Conservation (phyloP, 495 filamentous ascomycete species). For the Staphylotrichum longicolle region DNA sequence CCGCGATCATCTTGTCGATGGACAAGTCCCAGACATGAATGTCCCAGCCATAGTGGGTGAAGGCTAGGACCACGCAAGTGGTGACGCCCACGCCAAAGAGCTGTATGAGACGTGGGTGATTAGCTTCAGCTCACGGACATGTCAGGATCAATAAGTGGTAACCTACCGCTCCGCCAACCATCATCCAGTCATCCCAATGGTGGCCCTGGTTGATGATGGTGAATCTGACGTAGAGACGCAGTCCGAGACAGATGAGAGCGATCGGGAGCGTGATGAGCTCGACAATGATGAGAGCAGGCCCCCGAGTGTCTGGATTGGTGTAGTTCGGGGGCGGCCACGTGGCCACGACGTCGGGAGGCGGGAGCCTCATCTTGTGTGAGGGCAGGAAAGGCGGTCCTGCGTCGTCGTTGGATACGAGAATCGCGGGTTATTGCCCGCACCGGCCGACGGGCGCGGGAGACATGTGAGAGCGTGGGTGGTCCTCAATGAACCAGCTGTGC, state of each 20-base stretch:
- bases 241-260: conserved; percentile 21
- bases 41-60: conserved; percentile 28
- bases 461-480: too few relatives aligned
- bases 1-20: conserved; percentile 12
- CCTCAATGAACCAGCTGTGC: too few relatives aligned
- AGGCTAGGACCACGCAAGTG: conserved; percentile 30
- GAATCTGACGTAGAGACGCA: conserved; percentile 30
- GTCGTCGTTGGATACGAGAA: neutral
- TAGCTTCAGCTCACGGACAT: neutral
- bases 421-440: too few relatives aligned
- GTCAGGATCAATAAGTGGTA: too few relatives aligned
- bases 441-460: too few relatives aligned
- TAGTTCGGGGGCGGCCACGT: conserved; percentile 59
- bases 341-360: conserved; percentile 44
- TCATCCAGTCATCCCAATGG: conserved; percentile 34
- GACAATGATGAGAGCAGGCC: conserved; percentile 33
- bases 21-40: conserved; percentile 32
- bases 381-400: neutral
- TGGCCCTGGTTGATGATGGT: conserved; percentile 17
- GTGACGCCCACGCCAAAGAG: conserved; percentile 27
- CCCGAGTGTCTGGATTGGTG: conserved; percentile 51
- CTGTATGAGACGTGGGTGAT: conserved; percentile 7
- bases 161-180: conserved; percentile 30
- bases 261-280: conserved; percentile 26
- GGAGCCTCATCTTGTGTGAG: conserved; percentile 41